Evolutionary conservation across 768 basidiomycete species (phyloP), one percentile per base, ranked within the genome.

Genomic region (Boletus rex-veris): DNA sequence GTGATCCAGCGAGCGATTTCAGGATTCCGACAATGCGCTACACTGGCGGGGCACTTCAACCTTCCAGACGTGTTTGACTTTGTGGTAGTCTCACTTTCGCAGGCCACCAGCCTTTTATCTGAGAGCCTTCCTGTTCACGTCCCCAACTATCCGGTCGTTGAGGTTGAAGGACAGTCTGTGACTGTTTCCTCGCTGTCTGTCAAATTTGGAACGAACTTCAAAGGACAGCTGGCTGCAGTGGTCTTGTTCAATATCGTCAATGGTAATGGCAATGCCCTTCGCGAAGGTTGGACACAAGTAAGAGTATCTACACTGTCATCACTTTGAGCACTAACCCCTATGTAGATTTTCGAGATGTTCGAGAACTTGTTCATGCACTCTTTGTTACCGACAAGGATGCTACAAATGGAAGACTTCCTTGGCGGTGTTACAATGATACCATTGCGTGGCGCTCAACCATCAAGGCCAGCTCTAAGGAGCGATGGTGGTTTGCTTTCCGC

Each of bases 361-460:
- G 89, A 95, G 65, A 97, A 94, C 33, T 76, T 99, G 21, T 99
- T 98, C 74, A 72, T 98, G 43, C 90, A 98, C 67, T 95, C 95
- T 16, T 77, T 98, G 24, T 76, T 99, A 16, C 97, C 97, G 0
- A 83, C 79, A 10, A 79, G 88, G 46, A 90, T 99, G 88, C 74
- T 97, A 11, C 92, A 96, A 68, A 95, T 97, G 90, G 96, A 97
- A 67, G 97, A 98, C 66, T 98, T 99, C 75, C 80, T 98, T 9
- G 93, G 93, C n/a, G 95, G 94, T 15, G 83, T 86, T 31, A 89
- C 92, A 7, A 87, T 86, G 76, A 98, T 98, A 61, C 96, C 97
- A 24, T 77, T 98, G 41, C 84, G 88, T 55, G 84, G 91, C 21
- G 82, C 81, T 58, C 80, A 84, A 58, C 82, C 88, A 2, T 77